Conservation (phyloP, 1,284 basidiomycete genomes). For the Malassezia equina region DNA sequence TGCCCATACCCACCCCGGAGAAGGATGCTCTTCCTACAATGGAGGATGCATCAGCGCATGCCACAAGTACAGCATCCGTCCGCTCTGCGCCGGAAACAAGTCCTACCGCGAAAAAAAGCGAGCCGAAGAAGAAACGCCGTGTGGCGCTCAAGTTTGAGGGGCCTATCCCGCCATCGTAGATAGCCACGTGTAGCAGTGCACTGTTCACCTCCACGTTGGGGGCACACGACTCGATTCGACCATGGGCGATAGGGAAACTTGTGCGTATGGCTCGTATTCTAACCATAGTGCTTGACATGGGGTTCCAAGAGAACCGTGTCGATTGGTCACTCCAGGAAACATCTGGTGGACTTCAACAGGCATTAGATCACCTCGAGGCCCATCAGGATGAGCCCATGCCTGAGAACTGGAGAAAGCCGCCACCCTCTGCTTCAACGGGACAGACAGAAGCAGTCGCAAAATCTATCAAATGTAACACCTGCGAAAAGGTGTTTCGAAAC, state of each 20-base stretch:
- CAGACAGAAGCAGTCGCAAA: conserved; percentile 22
- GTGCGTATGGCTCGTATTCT: conserved; percentile 1
- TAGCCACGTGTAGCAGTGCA: conserved; percentile 1
- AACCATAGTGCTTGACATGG: conserved; percentile 40
- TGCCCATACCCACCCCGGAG: neutral
- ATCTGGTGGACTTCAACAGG: conserved; percentile 30
- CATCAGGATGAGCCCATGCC: conserved; percentile 38
- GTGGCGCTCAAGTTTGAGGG: conserved; percentile 61
- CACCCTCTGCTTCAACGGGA: conserved; percentile 17
- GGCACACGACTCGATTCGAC: neutral
- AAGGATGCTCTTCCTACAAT: neutral
- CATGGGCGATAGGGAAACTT: conserved; percentile 14
- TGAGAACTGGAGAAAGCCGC: neutral
- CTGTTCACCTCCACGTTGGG: neutral
- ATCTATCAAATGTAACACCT: conserved; percentile 43
- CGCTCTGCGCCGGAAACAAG: neutral
- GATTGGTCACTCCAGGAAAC: conserved; percentile 44
- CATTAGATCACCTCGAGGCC: conserved; percentile 44
- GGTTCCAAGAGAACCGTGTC: conserved; percentile 38
- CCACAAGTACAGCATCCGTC: conserved; percentile 38
- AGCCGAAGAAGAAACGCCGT: conserved; percentile 78
- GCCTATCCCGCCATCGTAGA: conserved; percentile 17
- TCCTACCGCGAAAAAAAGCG: conserved; percentile 24
- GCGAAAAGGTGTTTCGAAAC: conserved; percentile 54
- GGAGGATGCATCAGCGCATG: conserved; percentile 30